phyloP scores from a whole-genome alignment of 176 grass and related monocot species.

The Carex littledalei region DNA sequence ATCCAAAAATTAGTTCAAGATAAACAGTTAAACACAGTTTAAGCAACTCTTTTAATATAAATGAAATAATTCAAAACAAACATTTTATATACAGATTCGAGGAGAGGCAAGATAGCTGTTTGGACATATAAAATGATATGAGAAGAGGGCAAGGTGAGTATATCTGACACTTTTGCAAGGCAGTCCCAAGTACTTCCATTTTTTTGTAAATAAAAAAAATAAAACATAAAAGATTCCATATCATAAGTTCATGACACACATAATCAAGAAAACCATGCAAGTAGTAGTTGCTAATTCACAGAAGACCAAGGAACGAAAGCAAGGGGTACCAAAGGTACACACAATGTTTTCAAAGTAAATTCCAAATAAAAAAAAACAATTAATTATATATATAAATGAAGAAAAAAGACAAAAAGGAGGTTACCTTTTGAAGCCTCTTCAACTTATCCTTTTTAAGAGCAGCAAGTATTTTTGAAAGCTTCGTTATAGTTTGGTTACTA shows the following conservation, averaged over 20 bases:
- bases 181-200: not conserved
- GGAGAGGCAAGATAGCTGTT: not conserved
- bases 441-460: constrained; percentile 67
- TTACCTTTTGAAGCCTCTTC: constrained; percentile 75
- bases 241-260: not conserved
- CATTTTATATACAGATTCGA: not conserved
- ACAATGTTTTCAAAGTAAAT: not conserved
- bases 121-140: not conserved
- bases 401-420: not conserved
- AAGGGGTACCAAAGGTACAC: not conserved
- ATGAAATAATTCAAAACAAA: constrained; percentile 1
- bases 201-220: not conserved
- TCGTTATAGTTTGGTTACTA: constrained; percentile 65
- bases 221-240: constrained; percentile 5
- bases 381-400: constrained; percentile 17
- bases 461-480: constrained; percentile 66
- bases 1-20: not conserved
- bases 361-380: not conserved
- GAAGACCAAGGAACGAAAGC: not conserved
- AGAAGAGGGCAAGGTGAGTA: not conserved
- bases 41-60: not conserved
- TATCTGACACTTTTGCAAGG: not conserved
- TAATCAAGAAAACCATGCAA: not conserved
- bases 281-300: not conserved
- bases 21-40: not conserved